Evolutionary conservation across 768 basidiomycete genomes (phyloP).

Genomic region (Trametopsis cervina): DNA sequence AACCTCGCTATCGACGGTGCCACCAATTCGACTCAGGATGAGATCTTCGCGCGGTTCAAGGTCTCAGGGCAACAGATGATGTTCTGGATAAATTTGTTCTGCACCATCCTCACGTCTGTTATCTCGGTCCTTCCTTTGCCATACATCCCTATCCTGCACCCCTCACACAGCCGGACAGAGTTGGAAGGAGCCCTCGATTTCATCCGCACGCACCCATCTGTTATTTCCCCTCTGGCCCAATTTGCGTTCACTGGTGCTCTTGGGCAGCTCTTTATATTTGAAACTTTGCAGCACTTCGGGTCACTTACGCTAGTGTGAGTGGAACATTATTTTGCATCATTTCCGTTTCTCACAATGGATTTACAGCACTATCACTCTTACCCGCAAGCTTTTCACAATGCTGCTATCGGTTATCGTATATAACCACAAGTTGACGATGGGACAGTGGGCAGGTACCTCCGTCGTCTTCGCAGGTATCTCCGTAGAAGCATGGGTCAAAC

Average conservation of each 20-base stretch:
- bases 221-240: slow-evolving; percentile 66
- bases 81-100: slow-evolving; percentile 93
- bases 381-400: slow-evolving; percentile 97
- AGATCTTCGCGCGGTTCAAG: slow-evolving; percentile 78
- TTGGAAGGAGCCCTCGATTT: slow-evolving; percentile 65
- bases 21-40: slow-evolving; percentile 94
- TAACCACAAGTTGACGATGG: slow-evolving; percentile 72
- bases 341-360: slow-evolving; percentile 8
- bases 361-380: slow-evolving; percentile 85
- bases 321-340: background rate
- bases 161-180: slow-evolving; percentile 56
- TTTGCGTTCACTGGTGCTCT: slow-evolving; percentile 89
- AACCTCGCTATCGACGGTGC: slow-evolving; percentile 91
- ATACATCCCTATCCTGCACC: slow-evolving; percentile 77
- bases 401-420: slow-evolving; percentile 90
- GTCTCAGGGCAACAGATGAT: slow-evolving; percentile 96
- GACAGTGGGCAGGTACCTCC: slow-evolving; percentile 90
- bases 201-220: slow-evolving; percentile 68
- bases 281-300: slow-evolving; percentile 88
- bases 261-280: slow-evolving; percentile 97
- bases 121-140: slow-evolving; percentile 73
- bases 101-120: slow-evolving; percentile 62
- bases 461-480: slow-evolving; percentile 96
- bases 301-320: slow-evolving; percentile 55
- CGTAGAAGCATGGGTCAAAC: slow-evolving; percentile 87